Base-by-base conservation (phyloP, 2,329 filamentous ascomycete species). In the Stemphylium beticola region DNA sequence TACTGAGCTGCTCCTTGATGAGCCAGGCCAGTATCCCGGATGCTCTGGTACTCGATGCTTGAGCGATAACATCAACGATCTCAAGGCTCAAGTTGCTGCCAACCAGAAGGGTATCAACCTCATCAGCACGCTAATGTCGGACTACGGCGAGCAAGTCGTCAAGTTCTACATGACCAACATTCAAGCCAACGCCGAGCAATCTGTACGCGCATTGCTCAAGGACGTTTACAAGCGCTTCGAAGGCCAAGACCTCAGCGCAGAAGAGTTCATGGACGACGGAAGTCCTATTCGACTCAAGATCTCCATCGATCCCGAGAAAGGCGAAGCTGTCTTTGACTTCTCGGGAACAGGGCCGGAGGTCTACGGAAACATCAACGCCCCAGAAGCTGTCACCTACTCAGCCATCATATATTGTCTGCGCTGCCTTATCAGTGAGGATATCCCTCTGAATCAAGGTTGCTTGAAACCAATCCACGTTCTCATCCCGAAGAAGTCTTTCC, bases 181-280 rank as follows among this genome's bases (percentile, higher is more conserved):
- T 59, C 91, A 95, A 71, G 83, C 86, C 55, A 95, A 93, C 40
- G 91, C 91, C 0, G 91, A 92, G 65, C 80, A 85, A 1, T 88
- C 87, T 29, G 92, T 96, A 0, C 84, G 90, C 15, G 85, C 84
- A 45, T 81, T 96, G 4, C 80, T 96, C 24, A 92, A 89, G 67
- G 80, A 84, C 3, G 87, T 93, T n/a, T 82, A 86, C 66, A 83
- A 83, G 58, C 82, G 85, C 20, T 91, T 92, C 62, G 82, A 86
- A 61, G 88, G 88, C 2, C 82, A 85, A 53, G 85, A 90, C n/a
- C 82, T 96, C 0, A 83, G 85, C 7, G 89, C 92, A 0, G 80
- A 87, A 1, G 91, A 96, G 68, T 91, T 87, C 77, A 95, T 96
- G 90, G 92, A 96, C 64, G 91, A 96, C 65, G 91, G 91, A 22